phyloP scores from a whole-genome alignment of 1,284 basidiomycete species.

The Cerioporus squamosus region DNA sequence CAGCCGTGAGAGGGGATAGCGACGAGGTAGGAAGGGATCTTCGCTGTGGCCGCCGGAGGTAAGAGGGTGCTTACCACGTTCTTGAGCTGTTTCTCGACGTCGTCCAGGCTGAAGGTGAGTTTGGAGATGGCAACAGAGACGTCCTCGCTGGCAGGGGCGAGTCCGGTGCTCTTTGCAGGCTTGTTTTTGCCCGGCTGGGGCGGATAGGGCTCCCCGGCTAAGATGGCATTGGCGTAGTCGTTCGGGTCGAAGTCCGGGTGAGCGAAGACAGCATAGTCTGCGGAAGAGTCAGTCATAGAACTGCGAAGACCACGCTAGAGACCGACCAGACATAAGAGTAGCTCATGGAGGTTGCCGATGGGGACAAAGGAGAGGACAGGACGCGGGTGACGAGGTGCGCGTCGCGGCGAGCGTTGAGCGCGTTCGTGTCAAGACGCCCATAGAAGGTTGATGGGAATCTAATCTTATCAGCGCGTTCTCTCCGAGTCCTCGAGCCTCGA shows the following conservation, averaged over 20 bases:
- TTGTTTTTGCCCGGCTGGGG: slow-evolving; percentile 38
- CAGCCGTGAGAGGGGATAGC: not conserved
- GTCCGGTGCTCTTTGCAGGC: slow-evolving; percentile 40
- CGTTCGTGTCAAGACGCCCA: not conserved
- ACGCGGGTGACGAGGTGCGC: not conserved
- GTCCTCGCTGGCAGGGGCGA: slow-evolving; percentile 79
- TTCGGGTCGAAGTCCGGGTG: slow-evolving; percentile 79
- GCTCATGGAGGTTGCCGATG: slow-evolving; percentile 9
- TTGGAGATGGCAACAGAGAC: slow-evolving; percentile 86
- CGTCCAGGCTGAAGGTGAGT: slow-evolving; percentile 84
- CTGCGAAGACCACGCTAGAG: not conserved
- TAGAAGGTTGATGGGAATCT: slow-evolving; percentile 1
- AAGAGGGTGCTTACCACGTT: slow-evolving; percentile 62
- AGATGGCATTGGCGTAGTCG: slow-evolving; percentile 86
- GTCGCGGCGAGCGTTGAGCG: not conserved
- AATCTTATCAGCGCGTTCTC: slow-evolving; percentile 11
- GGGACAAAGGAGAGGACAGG: slow-evolving; percentile 10
- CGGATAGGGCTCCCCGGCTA: slow-evolving; percentile 79
- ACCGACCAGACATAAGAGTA: slow-evolving; percentile 32
- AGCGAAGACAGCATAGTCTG: slow-evolving; percentile 75
- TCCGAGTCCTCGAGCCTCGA: not conserved
- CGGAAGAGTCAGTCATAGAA: slow-evolving; percentile 11
- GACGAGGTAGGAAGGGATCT: not conserved
- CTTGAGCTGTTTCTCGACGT: slow-evolving; percentile 87
- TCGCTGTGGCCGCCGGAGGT: not conserved